phyloP scores from a whole-genome alignment of 345 rosid genomes.

The Hibiscus syriacus region DNA sequence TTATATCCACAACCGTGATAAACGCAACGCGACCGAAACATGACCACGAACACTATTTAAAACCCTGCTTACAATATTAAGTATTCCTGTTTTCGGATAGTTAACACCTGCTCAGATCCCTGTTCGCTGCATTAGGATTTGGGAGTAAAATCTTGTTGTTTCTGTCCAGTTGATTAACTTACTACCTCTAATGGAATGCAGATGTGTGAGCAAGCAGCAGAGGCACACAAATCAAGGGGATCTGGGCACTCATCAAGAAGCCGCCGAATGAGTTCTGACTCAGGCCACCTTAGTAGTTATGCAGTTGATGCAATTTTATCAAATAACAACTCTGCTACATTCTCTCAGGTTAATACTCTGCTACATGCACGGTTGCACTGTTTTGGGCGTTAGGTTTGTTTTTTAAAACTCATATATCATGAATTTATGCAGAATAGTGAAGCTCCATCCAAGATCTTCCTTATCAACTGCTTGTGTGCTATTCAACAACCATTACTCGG shows the following conservation, averaged over 20 bases:
- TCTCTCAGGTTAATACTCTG: slow-evolving; percentile 50
- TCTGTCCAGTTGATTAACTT: slow-evolving; percentile 1
- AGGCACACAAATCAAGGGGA: slow-evolving; percentile 79
- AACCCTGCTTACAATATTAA: background rate
- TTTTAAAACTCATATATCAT: background rate
- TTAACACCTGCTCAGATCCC: background rate
- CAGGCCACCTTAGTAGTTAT: slow-evolving; percentile 53
- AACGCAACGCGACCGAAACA: no score
- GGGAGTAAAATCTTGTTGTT: background rate
- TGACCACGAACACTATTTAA: no score
- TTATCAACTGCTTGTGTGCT: slow-evolving; percentile 81
- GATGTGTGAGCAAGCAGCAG: slow-evolving; percentile 99
- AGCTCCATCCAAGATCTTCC: slow-evolving; percentile 83
- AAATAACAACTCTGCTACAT: slow-evolving; percentile 34
- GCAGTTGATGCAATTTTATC: slow-evolving; percentile 91
- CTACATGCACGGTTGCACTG: background rate
- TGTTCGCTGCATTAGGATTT: background rate
- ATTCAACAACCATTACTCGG: slow-evolving; percentile 77
- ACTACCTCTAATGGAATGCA: slow-evolving; percentile 20
- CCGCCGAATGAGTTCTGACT: slow-evolving; percentile 54
- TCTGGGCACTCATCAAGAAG: slow-evolving; percentile 57
- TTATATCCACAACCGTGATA: no score
- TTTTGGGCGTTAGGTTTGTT: background rate
- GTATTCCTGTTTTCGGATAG: background rate
- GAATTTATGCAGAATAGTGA: slow-evolving; percentile 56